Evolutionary conservation across 345 rosid genomes (phyloP).

Genomic region (Gossypium stocksii): DNA sequence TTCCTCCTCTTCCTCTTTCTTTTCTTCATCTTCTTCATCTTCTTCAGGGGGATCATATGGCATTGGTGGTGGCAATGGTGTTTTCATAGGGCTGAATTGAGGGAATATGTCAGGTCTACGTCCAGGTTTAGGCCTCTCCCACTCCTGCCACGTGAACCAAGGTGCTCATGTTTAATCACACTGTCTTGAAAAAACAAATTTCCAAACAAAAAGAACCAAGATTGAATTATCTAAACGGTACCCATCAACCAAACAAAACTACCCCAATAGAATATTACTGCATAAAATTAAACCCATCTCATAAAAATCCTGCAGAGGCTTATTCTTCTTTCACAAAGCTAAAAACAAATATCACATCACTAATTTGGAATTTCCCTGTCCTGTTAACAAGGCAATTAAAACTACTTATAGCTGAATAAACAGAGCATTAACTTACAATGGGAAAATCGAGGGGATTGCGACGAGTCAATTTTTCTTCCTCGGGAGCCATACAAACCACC

Average conservation of each 20-base stretch:
- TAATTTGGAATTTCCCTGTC: not conserved
- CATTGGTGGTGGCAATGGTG: constrained; percentile 69
- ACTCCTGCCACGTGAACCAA: constrained; percentile 42
- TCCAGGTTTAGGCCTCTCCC: constrained; percentile 76
- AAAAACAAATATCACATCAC: not conserved
- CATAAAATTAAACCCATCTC: not conserved
- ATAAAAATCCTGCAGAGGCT: not conserved
- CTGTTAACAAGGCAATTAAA: not conserved
- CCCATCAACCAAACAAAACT: not conserved
- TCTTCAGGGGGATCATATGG: constrained; percentile 73
- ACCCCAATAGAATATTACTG: not conserved
- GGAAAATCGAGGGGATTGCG: constrained; percentile 71
- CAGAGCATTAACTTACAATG: constrained; percentile 35
- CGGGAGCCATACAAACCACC: constrained; percentile 73
- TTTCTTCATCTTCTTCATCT: constrained; percentile 70
- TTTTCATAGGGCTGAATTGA: constrained; percentile 74
- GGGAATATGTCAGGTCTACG: constrained; percentile 75
- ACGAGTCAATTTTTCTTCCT: constrained; percentile 66
- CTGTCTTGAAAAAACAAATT: not conserved
- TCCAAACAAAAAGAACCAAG: not conserved
- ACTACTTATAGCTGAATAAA: not conserved
- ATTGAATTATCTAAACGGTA: constrained; percentile 2
- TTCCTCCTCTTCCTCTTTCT: constrained; percentile 50
- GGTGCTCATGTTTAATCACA: not conserved
- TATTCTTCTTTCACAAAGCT: not conserved